Evolutionary conservation across 176 grass and related monocot species (phyloP), one percentile per base, ranked within the genome.

Genomic region (Carex parvula): DNA sequence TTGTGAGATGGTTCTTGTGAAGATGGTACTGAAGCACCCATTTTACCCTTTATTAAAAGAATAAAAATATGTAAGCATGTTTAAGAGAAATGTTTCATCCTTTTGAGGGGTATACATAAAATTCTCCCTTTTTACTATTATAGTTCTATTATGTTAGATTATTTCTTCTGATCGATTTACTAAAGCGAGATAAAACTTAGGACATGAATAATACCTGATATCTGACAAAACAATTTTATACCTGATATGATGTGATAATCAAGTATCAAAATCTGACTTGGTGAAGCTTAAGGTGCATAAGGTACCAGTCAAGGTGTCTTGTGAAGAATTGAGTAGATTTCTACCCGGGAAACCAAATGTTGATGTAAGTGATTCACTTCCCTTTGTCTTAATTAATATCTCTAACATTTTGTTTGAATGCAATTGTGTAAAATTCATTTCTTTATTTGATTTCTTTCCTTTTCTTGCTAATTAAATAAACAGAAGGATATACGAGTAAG

Each of bases 1-100:
- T 65, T 98, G 95, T 83, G 95, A 98, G 91, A 98, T 98, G 95
- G 95, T 95, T 81, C 88, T 93, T 98, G 95, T 79, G 65, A 85
- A 6, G 92, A 98, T 94, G 92, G 91, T 8, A 91, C 86, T 3
- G 89, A 98, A 88, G 91, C 92, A 37, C 35, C 35, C 35, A 39
- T 39, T 39, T 39, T 4, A 39, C 35, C 35, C 35, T 39, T 39
- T 39, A 39, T 39, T 39, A 39, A 39, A 39, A 39, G 35, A 39
- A 39, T 39, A n/a, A 39, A 39, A 39, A 5, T 39, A 39, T 39
- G 35, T 39, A 39, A 39, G 3, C 35, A 39, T 39, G 35, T 39
- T 5, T 39, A 39, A 39, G 35, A 39, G 35, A 39, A 39, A 39
- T 39, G 4, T 39, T 39, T 39, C 4, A 3, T 39, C 35, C 35